Evolutionary conservation across 2,329 filamentous ascomycete genomes (phyloP).

Genomic region (Pseudocercospora cruenta): DNA sequence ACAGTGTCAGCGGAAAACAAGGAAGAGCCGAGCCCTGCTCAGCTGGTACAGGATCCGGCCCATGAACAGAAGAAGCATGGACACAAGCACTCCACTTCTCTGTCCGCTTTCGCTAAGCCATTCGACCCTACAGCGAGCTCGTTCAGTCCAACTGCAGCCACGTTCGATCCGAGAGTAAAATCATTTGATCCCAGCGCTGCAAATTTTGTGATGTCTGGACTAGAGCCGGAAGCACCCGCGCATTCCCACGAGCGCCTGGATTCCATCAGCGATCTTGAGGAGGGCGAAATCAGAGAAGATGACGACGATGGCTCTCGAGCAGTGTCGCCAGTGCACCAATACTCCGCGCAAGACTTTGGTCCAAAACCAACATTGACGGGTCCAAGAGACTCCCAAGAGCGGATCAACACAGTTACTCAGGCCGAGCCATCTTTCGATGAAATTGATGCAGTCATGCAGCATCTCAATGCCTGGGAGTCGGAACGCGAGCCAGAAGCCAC

Average conservation of each 20-base stretch:
- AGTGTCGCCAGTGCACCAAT: slow-evolving; percentile 22
- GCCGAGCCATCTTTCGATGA: slow-evolving; percentile 69
- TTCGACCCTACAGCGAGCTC: slow-evolving; percentile 56
- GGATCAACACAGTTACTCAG: slow-evolving; percentile 27
- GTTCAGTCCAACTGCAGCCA: slow-evolving; percentile 6
- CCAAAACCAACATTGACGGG: slow-evolving; percentile 4
- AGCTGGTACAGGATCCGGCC: slow-evolving; percentile 5
- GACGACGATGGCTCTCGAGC: slow-evolving; percentile 25
- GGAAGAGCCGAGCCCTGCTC: slow-evolving; percentile 9
- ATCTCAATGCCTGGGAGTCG: slow-evolving; percentile 73
- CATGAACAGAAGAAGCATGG: slow-evolving; percentile 18
- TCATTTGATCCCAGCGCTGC: background rate
- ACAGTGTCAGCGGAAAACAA: slow-evolving; percentile 4
- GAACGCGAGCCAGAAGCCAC: slow-evolving; percentile 55
- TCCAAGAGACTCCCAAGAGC: slow-evolving; percentile 14
- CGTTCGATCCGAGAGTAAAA: background rate
- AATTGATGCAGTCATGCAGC: slow-evolving; percentile 89
- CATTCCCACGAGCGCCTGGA: slow-evolving; percentile 23
- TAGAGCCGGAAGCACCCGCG: slow-evolving; percentile 5
- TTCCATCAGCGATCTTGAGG: slow-evolving; percentile 39
- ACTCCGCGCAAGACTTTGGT: slow-evolving; percentile 14
- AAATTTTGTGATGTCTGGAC: background rate
- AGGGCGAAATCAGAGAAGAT: slow-evolving; percentile 38
- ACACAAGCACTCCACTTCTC: slow-evolving; percentile 48
- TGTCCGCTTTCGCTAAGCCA: slow-evolving; percentile 72